A percentile compares a stretch with the other conserved stretches of the same genome.
Evolutionary conservation across 495 filamentous ascomycete genomes (phyloP).

Genomic region (Penicillium turbatum): DNA sequence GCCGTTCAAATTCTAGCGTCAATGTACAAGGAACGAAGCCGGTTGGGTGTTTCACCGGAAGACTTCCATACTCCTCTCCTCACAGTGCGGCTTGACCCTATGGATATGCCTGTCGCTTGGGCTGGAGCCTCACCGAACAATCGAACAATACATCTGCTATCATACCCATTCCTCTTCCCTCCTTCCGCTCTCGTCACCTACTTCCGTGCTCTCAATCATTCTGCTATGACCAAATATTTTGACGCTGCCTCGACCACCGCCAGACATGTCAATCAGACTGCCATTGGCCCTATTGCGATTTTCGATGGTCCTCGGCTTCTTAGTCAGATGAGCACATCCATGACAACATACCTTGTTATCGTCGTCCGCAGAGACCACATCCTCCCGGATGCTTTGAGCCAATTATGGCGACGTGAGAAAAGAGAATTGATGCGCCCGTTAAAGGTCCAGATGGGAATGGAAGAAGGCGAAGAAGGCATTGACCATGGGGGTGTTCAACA

Average conservation of each 20-base stretch:
- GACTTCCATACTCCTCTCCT: conserved; percentile 74
- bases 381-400: conserved; percentile 75
- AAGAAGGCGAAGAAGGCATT: conserved; percentile 78
- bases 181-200: conserved; percentile 70
- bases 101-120: conserved; percentile 75
- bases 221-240: conserved; percentile 71
- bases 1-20: conserved; percentile 69
- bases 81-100: conserved; percentile 68
- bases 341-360: conserved; percentile 69
- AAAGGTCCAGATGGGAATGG: conserved; percentile 79
- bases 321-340: conserved; percentile 59
- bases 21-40: conserved; percentile 62
- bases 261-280: conserved; percentile 56
- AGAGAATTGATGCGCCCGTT: conserved; percentile 79
- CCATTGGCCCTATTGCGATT: conserved; percentile 40
- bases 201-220: conserved; percentile 85
- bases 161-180: conserved; percentile 77
- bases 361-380: conserved; percentile 68
- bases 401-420: conserved; percentile 80
- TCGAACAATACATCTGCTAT: conserved; percentile 69
- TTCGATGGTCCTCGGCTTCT: conserved; percentile 49
- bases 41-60: conserved; percentile 58
- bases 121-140: conserved; percentile 48
- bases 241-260: conserved; percentile 64
- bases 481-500: conserved; percentile 94